These are phyloP conservation scores for Populus trichocarpa DNA, from an alignment of 441 rosid species.

Conservation along the genomic window DNA sequence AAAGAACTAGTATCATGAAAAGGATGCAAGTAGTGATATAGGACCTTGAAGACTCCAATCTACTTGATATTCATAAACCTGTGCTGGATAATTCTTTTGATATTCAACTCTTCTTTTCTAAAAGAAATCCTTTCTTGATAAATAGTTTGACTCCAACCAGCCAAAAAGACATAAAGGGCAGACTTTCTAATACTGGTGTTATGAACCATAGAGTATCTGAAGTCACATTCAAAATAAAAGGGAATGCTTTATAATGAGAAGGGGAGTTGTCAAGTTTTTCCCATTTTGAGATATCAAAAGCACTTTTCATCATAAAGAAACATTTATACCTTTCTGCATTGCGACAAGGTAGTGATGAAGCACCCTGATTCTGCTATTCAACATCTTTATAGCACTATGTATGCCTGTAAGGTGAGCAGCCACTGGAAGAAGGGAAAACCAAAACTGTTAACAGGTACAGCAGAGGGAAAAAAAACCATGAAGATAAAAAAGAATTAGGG, in stretches of 20 bases:
- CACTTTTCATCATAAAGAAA: background rate
- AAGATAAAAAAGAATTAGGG: background rate
- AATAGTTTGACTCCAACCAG: background rate
- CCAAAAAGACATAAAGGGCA: background rate
- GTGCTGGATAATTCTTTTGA: background rate
- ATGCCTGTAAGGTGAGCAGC: slow-evolving; percentile 97
- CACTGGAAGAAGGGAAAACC: slow-evolving; percentile 46
- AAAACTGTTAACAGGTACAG: background rate
- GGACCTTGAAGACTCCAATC: background rate
- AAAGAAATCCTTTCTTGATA: no score
- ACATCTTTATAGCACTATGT: slow-evolving; percentile 98
- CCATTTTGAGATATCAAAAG: background rate
- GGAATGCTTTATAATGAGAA: background rate
- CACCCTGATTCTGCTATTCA: slow-evolving; percentile 86
- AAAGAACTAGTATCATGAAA: background rate
- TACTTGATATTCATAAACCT: background rate
- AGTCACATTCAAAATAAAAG: background rate
- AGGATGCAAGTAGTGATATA: background rate
- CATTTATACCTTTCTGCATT: slow-evolving; percentile 79
- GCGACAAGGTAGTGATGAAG: slow-evolving; percentile 82
- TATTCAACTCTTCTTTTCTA: background rate
- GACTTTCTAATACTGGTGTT: background rate
- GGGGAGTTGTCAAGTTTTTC: background rate
- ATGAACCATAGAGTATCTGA: background rate
- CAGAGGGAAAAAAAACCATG: background rate